These are phyloP conservation scores for Russula brevipes DNA, from an alignment of 768 basidiomycete genomes.

Conservation along the genomic window DNA sequence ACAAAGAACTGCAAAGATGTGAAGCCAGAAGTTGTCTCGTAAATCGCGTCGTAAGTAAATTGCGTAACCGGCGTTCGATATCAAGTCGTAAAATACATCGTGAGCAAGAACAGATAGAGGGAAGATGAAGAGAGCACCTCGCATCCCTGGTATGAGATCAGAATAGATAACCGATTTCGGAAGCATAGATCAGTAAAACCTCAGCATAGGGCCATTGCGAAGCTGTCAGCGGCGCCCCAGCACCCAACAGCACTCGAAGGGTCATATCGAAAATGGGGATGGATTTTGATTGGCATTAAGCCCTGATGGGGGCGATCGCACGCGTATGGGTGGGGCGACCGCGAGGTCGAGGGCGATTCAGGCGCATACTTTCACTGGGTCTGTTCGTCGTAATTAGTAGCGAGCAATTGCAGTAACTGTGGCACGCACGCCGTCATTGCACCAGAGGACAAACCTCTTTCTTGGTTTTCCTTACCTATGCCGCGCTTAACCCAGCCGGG, in stretches of 20 bases:
- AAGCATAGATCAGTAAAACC: conserved; percentile 4
- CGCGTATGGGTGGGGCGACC: conserved; percentile 38
- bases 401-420: not conserved
- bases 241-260: not conserved
- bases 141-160: not conserved
- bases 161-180: not conserved
- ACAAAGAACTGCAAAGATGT: not conserved
- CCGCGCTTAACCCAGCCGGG: conserved; percentile 64
- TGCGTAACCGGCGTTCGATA: conserved; percentile 6
- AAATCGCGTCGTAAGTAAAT: conserved; percentile 11
- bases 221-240: no score
- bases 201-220: not conserved
- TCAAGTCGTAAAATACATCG: conserved; percentile 20
- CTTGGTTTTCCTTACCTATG: conserved; percentile 43
- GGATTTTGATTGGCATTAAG: not conserved
- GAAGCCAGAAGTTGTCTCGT: not conserved
- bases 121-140: not conserved
- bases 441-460: conserved; percentile 43
- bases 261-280: not conserved
- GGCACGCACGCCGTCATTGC: conserved; percentile 51
- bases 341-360: conserved; percentile 44
- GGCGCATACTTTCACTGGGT: conserved; percentile 39
- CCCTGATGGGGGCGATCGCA: not conserved
- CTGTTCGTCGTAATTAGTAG: conserved; percentile 27
- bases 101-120: conserved; percentile 13